Evolutionary conservation across 225 moss, liverwort and hornwort genomes (phyloP), one percentile per base, ranked within the genome.

Genomic region (Anthoceros angustus): DNA sequence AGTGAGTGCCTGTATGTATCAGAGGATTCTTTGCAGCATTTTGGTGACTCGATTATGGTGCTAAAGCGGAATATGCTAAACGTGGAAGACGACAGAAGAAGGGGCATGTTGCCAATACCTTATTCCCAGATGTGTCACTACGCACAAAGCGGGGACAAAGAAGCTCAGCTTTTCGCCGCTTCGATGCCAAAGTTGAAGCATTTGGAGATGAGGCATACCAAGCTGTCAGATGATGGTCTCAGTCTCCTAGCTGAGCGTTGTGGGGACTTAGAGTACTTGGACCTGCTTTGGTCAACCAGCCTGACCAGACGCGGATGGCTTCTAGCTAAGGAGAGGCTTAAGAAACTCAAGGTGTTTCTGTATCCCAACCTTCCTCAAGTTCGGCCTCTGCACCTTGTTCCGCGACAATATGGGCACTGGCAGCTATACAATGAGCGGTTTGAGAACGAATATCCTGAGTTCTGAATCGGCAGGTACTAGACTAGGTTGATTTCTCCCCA

Each of bases 41-140:
- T 76, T 42, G 76, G 76, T 18, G 61, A 68, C 40, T 62, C 68
- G 21, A 65, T 71, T 41, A 71, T 62, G 41, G 61, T 61, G 24
- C 32, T 72, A 48, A 76, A 76, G 72, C 68, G 76, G 40, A 76
- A 72, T 20, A 76, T 76, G 76, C 61, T 72, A n/a, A 69, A 76
- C 1, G 69, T 72, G 10, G 72, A 72, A 0, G 76, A 72, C 16
- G 72, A 76, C 42, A 71, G 76, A 25, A 61, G 71, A 9, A 62
- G 48, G 38, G 72, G 69, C 63, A 43, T 69, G 8, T 65, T 76
- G 25, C 76, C 76, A 7, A 68, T 65, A 5, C 62, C 72, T 10
- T 66, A 72, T 26, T 38, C 69, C 40, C 71, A 75, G 68, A 42
- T 64, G 68, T 55, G 55, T 55, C 55, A 55, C 55, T 55, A 55